Conservation (phyloP, 2,329 filamentous ascomycete species). For the Aspergillus sp. region DNA sequence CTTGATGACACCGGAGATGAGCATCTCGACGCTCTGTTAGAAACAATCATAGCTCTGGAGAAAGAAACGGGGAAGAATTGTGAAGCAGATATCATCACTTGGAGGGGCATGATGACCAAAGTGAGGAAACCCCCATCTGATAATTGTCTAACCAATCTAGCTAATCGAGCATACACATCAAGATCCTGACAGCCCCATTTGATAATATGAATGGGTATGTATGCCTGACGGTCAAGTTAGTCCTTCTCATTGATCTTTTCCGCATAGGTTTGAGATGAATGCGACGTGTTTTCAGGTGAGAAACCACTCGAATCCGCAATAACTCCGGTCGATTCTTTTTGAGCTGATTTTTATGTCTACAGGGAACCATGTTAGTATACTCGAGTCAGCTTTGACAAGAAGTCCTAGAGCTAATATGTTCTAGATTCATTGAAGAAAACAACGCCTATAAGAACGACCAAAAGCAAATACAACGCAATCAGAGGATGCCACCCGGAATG, state of each 20-base stretch:
- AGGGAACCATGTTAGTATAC: constrained; percentile 52
- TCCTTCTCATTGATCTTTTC: constrained; percentile 5
- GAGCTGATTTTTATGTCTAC: neutral
- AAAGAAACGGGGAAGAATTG: constrained; percentile 61
- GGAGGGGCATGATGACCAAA: constrained; percentile 99
- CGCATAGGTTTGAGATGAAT: constrained; percentile 86
- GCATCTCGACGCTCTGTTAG: constrained; percentile 79
- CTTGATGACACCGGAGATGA: constrained; percentile 79
- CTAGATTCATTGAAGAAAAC: constrained; percentile 89
- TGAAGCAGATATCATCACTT: constrained; percentile 79
- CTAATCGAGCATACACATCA: neutral
- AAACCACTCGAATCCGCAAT: neutral
- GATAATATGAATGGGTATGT: constrained; percentile 67
- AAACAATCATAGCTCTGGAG: constrained; percentile 70
- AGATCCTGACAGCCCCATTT: constrained; percentile 84
- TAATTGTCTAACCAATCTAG: neutral
- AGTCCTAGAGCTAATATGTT: constrained; percentile 6
- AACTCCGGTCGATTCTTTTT: neutral
- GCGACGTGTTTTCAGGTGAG: constrained; percentile 81
- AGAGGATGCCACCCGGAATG: constrained; percentile 47
- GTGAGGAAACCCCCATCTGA: constrained; percentile 39
- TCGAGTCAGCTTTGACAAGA: neutral
- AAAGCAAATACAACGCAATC: constrained; percentile 53
- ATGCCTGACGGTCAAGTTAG: constrained; percentile 2
- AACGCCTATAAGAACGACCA: constrained; percentile 65